Evolutionary conservation across 2,329 filamentous ascomycete species (phyloP).

Genomic region (Arthrobotrys pseudoclavata): DNA sequence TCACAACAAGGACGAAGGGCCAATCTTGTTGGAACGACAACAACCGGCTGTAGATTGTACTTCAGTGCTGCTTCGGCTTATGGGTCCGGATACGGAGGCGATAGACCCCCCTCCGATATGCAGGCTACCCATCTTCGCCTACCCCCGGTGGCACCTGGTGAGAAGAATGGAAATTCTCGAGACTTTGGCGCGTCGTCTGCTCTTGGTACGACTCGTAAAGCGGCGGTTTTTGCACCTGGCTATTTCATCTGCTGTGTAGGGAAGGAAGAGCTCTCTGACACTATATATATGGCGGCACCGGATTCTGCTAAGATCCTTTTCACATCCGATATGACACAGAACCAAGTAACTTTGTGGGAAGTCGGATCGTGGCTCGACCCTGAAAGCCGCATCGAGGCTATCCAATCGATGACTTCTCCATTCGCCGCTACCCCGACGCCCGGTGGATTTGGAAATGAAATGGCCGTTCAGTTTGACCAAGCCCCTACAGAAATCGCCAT

Average conservation of each 20-base stretch:
- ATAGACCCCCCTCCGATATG: slow-evolving; percentile 85
- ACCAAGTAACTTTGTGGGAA: slow-evolving; percentile 69
- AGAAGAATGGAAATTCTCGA: slow-evolving; percentile 61
- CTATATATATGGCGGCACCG: slow-evolving; percentile 86
- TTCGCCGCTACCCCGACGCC: slow-evolving; percentile 78
- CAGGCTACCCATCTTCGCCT: slow-evolving; percentile 98
- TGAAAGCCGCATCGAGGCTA: slow-evolving; percentile 79
- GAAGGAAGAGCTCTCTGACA: slow-evolving; percentile 69
- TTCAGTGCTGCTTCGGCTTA: slow-evolving; percentile 75
- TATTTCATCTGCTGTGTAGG: slow-evolving; percentile 89
- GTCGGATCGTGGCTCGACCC: slow-evolving; percentile 84
- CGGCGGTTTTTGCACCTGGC: slow-evolving; percentile 80
- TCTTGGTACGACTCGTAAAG: slow-evolving; percentile 65
- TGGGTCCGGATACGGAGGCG: slow-evolving; percentile 59
- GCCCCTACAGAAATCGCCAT: slow-evolving; percentile 86
- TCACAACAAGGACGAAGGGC: slow-evolving; percentile 83
- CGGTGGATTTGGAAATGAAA: slow-evolving; percentile 90
- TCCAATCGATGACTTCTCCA: slow-evolving; percentile 80
- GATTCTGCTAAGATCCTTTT: slow-evolving; percentile 86
- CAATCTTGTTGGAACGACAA: slow-evolving; percentile 89
- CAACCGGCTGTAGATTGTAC: slow-evolving; percentile 90
- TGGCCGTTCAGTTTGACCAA: slow-evolving; percentile 94
- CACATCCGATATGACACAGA: slow-evolving; percentile 61
- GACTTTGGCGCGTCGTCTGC: slow-evolving; percentile 62
- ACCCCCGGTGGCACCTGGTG: slow-evolving; percentile 74